Percentiles rank a stretch among this genome's conserved stretches.
These are phyloP conservation scores for Begonia masoniana DNA, from an alignment of 306 rosid species.

Conservation along the genomic window DNA sequence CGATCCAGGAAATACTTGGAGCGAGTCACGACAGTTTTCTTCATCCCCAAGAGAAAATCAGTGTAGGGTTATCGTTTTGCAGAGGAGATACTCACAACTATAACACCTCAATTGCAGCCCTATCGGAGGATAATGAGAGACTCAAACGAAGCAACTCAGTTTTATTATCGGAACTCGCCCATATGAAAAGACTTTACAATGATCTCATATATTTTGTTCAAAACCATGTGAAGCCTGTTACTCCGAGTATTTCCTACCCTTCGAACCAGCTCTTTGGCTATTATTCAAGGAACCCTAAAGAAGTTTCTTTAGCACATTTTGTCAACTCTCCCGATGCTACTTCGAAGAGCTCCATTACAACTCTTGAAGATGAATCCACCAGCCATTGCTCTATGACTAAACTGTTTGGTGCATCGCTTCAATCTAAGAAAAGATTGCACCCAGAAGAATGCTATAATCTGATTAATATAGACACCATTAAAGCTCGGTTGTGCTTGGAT, in stretches of 20 bases:
- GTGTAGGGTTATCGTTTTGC: too few relatives aligned
- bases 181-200: slow-evolving; percentile 85
- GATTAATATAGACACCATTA: background rate
- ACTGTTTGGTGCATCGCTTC: slow-evolving; percentile 79
- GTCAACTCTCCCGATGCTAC: slow-evolving; percentile 43
- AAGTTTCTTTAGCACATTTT: slow-evolving; percentile 12
- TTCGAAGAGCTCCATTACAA: slow-evolving; percentile 51
- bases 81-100: slow-evolving; percentile 1
- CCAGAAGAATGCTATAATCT: slow-evolving; percentile 48
- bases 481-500: slow-evolving; percentile 57
- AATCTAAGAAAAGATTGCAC: slow-evolving; percentile 77
- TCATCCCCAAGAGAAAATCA: slow-evolving; percentile 29
- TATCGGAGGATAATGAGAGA: slow-evolving; percentile 83
- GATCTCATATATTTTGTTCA: slow-evolving; percentile 93
- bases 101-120: slow-evolving; percentile 39
- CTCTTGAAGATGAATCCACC: slow-evolving; percentile 30
- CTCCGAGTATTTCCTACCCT: slow-evolving; percentile 67
- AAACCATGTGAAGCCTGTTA: slow-evolving; percentile 86
- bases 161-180: slow-evolving; percentile 77
- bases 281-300: slow-evolving; percentile 32
- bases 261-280: slow-evolving; percentile 44
- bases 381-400: slow-evolving; percentile 47
- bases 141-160: slow-evolving; percentile 67
- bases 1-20: slow-evolving; percentile 50
- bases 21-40: slow-evolving; percentile 17